These are phyloP conservation scores for Aspergillus luchuensis DNA, from an alignment of 2,329 filamentous ascomycete species.

Conservation along the genomic window DNA sequence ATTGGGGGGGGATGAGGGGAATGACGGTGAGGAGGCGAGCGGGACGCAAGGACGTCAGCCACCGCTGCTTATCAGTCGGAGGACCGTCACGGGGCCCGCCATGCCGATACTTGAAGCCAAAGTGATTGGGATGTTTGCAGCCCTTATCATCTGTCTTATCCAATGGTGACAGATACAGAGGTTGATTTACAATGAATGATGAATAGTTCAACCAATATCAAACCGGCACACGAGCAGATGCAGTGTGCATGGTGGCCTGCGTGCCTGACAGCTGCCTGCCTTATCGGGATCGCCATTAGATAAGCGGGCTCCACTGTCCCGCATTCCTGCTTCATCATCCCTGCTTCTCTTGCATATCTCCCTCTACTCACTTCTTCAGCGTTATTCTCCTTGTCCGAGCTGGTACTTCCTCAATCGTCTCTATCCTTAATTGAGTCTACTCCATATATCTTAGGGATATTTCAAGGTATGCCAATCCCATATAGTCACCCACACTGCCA, in stretches of 20 bases:
- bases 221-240: neutral
- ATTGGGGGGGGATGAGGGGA: neutral
- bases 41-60: neutral
- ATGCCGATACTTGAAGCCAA: neutral
- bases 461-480: neutral
- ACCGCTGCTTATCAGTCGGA: neutral
- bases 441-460: neutral
- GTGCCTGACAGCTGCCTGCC: neutral
- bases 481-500: neutral
- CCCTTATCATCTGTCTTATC: neutral
- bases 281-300: neutral
- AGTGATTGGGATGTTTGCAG: neutral
- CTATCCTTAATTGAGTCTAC: too few relatives aligned
- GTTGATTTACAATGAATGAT: too few relatives aligned
- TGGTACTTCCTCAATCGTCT: too few relatives aligned
- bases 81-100: neutral
- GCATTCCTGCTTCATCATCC: neutral
- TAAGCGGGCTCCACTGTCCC: neutral
- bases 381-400: neutral
- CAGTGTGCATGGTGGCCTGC: neutral
- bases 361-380: neutral
- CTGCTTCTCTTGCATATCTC: neutral
- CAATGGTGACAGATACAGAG: too few relatives aligned
- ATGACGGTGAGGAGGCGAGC: neutral
- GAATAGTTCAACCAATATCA: neutral